Evolutionary conservation across 2,329 filamentous ascomycete species (phyloP).

Genomic region (Ophiostoma australiae): DNA sequence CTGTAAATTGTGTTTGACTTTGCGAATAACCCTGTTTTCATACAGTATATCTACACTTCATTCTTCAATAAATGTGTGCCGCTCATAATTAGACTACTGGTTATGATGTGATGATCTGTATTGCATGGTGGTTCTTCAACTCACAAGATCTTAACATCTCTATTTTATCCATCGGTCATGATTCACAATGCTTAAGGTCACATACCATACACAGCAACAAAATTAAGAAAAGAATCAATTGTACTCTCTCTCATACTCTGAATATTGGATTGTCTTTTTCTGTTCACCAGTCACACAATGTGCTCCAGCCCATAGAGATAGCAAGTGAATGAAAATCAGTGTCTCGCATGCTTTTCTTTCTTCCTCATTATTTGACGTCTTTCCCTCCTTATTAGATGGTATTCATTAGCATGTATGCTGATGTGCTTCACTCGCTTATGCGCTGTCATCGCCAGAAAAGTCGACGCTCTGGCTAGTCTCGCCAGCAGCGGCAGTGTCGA

Average conservation of each 20-base stretch:
- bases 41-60: neutral
- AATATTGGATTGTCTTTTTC: neutral
- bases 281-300: neutral
- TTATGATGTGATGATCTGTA: neutral
- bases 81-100: neutral
- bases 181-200: neutral
- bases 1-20: neutral
- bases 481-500: constrained; percentile 36
- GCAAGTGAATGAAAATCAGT: neutral
- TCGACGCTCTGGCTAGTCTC: constrained; percentile 36
- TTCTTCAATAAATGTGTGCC: neutral
- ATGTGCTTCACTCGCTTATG: constrained; percentile 7
- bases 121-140: neutral
- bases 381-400: neutral
- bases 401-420: neutral
- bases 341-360: neutral
- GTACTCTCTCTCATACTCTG: neutral
- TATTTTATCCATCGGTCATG: too few species aligned
- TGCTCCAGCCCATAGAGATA: constrained; percentile 13
- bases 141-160: too few species aligned
- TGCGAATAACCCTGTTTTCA: neutral
- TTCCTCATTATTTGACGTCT: neutral
- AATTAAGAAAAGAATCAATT: neutral
- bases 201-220: neutral
- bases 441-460: constrained; percentile 33